phyloP scores from a whole-genome alignment of 2,329 filamentous ascomycete species.

The Colletotrichum noveboracense region DNA sequence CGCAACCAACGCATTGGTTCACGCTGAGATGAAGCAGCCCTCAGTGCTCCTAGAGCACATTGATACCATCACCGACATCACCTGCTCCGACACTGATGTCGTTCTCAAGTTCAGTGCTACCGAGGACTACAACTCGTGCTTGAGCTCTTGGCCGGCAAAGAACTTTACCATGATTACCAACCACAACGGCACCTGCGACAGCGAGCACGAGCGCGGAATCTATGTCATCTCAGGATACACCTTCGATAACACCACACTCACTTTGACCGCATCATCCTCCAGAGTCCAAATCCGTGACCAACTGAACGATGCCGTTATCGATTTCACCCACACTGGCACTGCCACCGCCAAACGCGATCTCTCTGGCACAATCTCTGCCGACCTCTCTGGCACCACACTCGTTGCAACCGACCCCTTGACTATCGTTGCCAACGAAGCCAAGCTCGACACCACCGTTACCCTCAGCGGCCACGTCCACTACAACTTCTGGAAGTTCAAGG shows the following conservation, averaged over 20 bases:
- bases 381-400: slow-evolving; percentile 11
- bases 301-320: slow-evolving; percentile 16
- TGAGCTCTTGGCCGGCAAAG: slow-evolving; percentile 21
- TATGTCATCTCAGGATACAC: slow-evolving; percentile 33
- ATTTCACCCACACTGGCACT: slow-evolving; percentile 18
- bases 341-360: slow-evolving; percentile 12
- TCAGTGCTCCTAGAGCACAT: slow-evolving; percentile 25
- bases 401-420: slow-evolving; percentile 30
- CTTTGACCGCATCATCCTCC: slow-evolving; percentile 1
- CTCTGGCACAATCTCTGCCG: slow-evolving; percentile 1
- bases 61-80: slow-evolving; percentile 16
- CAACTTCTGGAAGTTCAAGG: slow-evolving; percentile 35
- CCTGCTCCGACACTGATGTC: slow-evolving; percentile 8
- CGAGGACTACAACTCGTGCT: slow-evolving; percentile 21
- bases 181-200: slow-evolving; percentile 43
- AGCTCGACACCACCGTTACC: slow-evolving; percentile 38
- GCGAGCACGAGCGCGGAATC: slow-evolving; percentile 41
- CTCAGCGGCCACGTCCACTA: slow-evolving; percentile 47
- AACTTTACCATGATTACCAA: slow-evolving; percentile 45
- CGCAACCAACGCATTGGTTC: slow-evolving; percentile 19
- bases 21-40: slow-evolving; percentile 19
- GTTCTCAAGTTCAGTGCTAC: slow-evolving; percentile 21
- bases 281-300: slow-evolving; percentile 11
- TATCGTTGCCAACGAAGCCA: slow-evolving; percentile 37
- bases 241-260: slow-evolving; percentile 9